phyloP scores from a whole-genome alignment of 1,284 basidiomycete species.

The Ganoderma sinense region DNA sequence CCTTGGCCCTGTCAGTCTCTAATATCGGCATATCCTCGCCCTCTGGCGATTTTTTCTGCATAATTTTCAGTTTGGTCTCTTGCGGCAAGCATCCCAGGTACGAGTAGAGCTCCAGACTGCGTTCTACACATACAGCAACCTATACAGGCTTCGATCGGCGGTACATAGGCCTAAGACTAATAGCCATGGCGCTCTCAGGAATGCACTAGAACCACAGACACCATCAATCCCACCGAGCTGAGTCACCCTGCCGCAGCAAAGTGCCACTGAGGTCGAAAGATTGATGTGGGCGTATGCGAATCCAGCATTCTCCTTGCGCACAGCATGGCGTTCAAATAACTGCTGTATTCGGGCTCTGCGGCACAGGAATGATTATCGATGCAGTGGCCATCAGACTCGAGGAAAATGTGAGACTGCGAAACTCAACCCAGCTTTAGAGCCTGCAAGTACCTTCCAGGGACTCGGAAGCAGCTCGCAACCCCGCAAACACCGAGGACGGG shows the following conservation, averaged over 20 bases:
- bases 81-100: slow-evolving; percentile 4
- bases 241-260: background rate
- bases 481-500: background rate
- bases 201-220: slow-evolving; percentile 1
- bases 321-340: background rate
- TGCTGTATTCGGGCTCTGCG: background rate
- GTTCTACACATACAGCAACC: background rate
- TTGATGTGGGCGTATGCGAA: background rate
- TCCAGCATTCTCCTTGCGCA: background rate
- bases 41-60: too few species aligned
- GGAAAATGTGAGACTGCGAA: background rate
- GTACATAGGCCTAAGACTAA: background rate
- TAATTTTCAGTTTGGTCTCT: background rate
- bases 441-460: background rate
- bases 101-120: background rate
- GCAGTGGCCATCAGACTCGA: background rate
- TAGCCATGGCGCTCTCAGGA: background rate
- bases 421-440: background rate
- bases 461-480: too few species aligned
- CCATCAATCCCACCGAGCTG: background rate
- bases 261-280: background rate
- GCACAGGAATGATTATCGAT: slow-evolving; percentile 2
- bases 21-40: slow-evolving; percentile 10
- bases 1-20: background rate
- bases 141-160: background rate